Evolutionary conservation across 2,329 filamentous ascomycete species (phyloP).

Genomic region (Thyridium curvatum): DNA sequence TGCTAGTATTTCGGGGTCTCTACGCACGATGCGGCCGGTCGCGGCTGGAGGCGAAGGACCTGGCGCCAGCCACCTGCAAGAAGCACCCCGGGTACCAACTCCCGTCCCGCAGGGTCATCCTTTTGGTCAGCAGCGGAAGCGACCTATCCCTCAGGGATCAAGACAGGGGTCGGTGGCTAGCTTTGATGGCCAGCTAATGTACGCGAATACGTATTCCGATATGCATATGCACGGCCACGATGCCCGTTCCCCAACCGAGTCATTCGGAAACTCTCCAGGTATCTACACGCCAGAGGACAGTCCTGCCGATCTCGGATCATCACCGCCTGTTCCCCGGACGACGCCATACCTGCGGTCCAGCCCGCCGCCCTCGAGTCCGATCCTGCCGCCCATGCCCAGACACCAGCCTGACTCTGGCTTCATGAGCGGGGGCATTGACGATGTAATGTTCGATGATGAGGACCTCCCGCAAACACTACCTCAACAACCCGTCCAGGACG

Average conservation of each 20-base stretch:
- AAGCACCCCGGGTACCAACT: conserved; percentile 70
- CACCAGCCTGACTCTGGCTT: conserved; percentile 72
- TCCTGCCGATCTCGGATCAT: conserved; percentile 80
- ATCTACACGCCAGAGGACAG: conserved; percentile 56
- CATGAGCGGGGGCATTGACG: conserved; percentile 72
- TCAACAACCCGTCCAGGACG: conserved; percentile 13
- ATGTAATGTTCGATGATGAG: conserved; percentile 58
- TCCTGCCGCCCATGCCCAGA: conserved; percentile 57
- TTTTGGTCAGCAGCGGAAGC: conserved; percentile 32
- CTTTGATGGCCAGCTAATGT: conserved; percentile 20
- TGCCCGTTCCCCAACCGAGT: conserved; percentile 49
- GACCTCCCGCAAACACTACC: conserved; percentile 34
- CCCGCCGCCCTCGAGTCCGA: conserved; percentile 74
- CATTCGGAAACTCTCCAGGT: conserved; percentile 42
- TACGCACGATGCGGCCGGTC: conserved; percentile 77
- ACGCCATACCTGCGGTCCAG: conserved; percentile 49
- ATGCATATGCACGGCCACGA: conserved; percentile 35
- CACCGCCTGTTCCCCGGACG: conserved; percentile 71
- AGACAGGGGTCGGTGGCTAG: conserved; percentile 50
- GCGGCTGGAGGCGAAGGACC: conserved; percentile 31
- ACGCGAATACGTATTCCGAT: conserved; percentile 18
- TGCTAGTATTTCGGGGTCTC: conserved; percentile 81
- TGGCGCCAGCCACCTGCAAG: conserved; percentile 53
- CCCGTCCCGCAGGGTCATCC: conserved; percentile 55
- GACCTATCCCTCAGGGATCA: conserved; percentile 21